Conservation (phyloP, 1,139 yeast genomes). For the Scheffersomyces titani region DNA sequence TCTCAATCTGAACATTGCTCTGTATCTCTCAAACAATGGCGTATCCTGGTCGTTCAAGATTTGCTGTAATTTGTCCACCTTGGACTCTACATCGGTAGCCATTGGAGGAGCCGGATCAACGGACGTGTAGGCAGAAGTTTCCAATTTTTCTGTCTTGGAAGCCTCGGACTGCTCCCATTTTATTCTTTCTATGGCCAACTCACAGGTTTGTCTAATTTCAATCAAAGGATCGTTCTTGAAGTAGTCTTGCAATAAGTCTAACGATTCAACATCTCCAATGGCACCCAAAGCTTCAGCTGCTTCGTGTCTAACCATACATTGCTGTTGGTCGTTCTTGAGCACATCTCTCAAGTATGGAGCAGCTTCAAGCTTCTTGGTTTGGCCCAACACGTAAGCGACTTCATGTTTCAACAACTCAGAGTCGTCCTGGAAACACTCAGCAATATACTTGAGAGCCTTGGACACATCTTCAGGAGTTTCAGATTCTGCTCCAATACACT, state of each 20-base stretch:
- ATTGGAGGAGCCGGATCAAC: conserved; percentile 99
- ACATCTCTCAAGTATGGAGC: conserved; percentile 77
- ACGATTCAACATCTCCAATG: conserved; percentile 78
- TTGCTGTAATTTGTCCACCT: conserved; percentile 62
- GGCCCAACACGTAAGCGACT: conserved; percentile 98
- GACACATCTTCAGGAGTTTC: conserved; percentile 49
- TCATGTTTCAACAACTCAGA: conserved; percentile 97
- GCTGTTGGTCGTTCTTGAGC: conserved; percentile 65
- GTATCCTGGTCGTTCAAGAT: conserved; percentile 74
- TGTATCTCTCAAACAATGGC: conserved; percentile 89
- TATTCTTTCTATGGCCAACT: conserved; percentile 92
- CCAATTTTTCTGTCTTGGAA: conserved; percentile 65
- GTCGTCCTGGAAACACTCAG: conserved; percentile 74
- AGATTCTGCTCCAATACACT: conserved; percentile 68
- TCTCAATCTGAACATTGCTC: conserved; percentile 97
- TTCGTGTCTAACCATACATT: conserved; percentile 97
- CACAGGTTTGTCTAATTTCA: conserved; percentile 96
- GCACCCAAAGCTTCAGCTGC: conserved; percentile 99
- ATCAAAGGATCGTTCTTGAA: conserved; percentile 71
- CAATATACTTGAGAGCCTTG: conserved; percentile 79
- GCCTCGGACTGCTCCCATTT: conserved; percentile 82
- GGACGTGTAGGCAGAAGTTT: conserved; percentile 76
- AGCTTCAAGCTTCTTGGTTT: conserved; percentile 80
- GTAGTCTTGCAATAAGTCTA: conserved; percentile 65
- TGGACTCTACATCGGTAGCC: conserved; percentile 57